Evolutionary conservation across 768 basidiomycete species (phyloP).

Genomic region (Erythrobasidium yunnanense): DNA sequence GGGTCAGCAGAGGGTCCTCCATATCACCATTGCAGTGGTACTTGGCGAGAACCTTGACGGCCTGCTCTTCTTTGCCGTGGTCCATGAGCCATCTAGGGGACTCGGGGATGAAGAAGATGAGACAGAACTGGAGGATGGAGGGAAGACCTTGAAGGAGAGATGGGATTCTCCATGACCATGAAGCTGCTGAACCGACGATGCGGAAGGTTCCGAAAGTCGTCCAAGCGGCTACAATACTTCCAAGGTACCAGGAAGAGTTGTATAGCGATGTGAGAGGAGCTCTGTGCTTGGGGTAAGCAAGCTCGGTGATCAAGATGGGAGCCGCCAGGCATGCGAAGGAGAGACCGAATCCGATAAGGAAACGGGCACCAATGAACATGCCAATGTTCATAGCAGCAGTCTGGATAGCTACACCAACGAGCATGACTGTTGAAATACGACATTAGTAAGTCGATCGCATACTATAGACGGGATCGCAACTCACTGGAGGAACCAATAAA

Average conservation of each 20-base stretch:
- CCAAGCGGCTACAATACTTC: conserved; percentile 3
- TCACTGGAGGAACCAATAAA: neutral
- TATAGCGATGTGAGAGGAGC: conserved; percentile 4
- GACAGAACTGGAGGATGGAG: conserved; percentile 54
- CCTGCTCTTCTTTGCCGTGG: conserved; percentile 63
- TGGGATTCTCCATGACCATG: conserved; percentile 74
- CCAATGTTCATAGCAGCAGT: conserved; percentile 2
- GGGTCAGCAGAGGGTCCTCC: conserved; percentile 44
- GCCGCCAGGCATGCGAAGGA: conserved; percentile 9
- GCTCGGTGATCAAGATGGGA: conserved; percentile 10
- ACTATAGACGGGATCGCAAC: neutral
- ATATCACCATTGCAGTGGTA: conserved; percentile 55
- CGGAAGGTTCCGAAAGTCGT: conserved; percentile 14
- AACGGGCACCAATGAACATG: neutral
- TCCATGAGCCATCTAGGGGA: conserved; percentile 72
- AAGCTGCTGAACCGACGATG: conserved; percentile 36
- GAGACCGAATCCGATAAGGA: conserved; percentile 12
- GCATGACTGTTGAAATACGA: neutral
- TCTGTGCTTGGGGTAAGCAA: conserved; percentile 7
- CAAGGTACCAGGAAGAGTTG: conserved; percentile 14
- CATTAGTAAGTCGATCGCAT: neutral
- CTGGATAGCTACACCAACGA: conserved; percentile 3
- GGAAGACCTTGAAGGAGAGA: conserved; percentile 64
- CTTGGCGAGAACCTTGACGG: conserved; percentile 60
- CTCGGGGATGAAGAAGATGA: conserved; percentile 69